Percentiles rank a stretch among this genome's conserved stretches.
Conservation (phyloP, 2,329 filamentous ascomycete species). For the Septoria linicola region DNA sequence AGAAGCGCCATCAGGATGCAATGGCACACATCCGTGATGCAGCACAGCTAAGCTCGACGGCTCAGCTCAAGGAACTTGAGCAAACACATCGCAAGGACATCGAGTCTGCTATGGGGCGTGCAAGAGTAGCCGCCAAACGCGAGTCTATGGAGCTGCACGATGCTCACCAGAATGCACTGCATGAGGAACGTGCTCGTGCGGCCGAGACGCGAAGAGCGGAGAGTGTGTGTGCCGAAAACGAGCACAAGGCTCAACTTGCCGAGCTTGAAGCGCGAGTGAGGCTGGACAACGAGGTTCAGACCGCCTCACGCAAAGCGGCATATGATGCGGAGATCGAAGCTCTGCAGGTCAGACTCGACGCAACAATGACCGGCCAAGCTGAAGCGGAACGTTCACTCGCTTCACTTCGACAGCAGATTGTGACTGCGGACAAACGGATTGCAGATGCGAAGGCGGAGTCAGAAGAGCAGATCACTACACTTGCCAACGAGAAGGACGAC, state of each 20-base stretch:
- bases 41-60: slow-evolving; percentile 24
- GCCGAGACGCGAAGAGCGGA: slow-evolving; percentile 20
- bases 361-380: slow-evolving; percentile 30
- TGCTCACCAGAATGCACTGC: slow-evolving; percentile 14
- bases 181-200: slow-evolving; percentile 8
- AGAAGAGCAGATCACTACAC: slow-evolving; percentile 19
- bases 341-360: slow-evolving; percentile 31
- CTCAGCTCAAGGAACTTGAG: slow-evolving; percentile 26
- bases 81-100: slow-evolving; percentile 26
- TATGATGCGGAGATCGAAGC: slow-evolving; percentile 23
- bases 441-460: slow-evolving; percentile 20
- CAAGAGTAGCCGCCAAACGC: slow-evolving; percentile 13
- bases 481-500: slow-evolving; percentile 24
- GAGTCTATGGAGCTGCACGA: slow-evolving; percentile 16
- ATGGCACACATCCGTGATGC: slow-evolving; percentile 26
- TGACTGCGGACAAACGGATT: slow-evolving; percentile 25
- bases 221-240: slow-evolving; percentile 17
- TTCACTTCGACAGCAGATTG: slow-evolving; percentile 23
- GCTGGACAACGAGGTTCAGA: slow-evolving; percentile 13
- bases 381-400: slow-evolving; percentile 29
- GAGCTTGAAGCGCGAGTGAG: slow-evolving; percentile 22
- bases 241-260: slow-evolving; percentile 17
- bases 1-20: slow-evolving; percentile 30
- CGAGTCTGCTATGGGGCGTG: slow-evolving; percentile 17
- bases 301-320: slow-evolving; percentile 17